These are phyloP conservation scores for Mesostigma viride DNA, from an alignment of 139 green algal species.

Conservation along the genomic window DNA sequence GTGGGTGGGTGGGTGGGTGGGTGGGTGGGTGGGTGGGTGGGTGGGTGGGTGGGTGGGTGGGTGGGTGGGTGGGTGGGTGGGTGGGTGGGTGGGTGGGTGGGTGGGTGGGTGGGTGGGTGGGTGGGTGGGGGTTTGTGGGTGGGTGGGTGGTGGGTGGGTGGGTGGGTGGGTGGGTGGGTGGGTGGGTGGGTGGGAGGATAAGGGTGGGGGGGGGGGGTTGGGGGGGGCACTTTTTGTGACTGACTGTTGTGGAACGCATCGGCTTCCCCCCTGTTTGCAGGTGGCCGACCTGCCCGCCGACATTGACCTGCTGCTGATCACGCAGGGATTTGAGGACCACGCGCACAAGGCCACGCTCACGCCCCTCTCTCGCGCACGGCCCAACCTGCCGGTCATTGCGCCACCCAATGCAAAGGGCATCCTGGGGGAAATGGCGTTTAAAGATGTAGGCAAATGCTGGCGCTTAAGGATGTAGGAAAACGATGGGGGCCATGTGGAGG, in stretches of 20 bases:
- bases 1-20: no score
- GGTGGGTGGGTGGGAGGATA: no score
- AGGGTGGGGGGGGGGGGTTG: no score
- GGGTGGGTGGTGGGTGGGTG: no score
- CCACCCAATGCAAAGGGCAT: conserved; percentile 10
- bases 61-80: no score
- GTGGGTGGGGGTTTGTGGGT: no score
- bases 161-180: no score
- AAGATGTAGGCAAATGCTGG: conserved; percentile 16
- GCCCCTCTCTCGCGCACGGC: background rate
- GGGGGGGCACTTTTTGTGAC: background rate
- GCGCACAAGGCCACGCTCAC: conserved; percentile 18
- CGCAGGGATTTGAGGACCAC: conserved; percentile 29
- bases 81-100: no score
- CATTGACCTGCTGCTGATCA: conserved; percentile 25
- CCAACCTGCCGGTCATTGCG: conserved; percentile 20
- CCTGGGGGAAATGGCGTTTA: conserved; percentile 8
- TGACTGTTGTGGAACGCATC: background rate
- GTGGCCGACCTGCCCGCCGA: conserved; percentile 9
- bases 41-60: no score
- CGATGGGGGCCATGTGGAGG: background rate
- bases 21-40: no score
- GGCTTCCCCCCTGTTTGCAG: conserved; percentile 6
- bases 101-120: no score
- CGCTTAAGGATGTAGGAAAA: background rate